phyloP scores from a whole-genome alignment of 441 rosid genomes.

The Aleurites moluccanus region DNA sequence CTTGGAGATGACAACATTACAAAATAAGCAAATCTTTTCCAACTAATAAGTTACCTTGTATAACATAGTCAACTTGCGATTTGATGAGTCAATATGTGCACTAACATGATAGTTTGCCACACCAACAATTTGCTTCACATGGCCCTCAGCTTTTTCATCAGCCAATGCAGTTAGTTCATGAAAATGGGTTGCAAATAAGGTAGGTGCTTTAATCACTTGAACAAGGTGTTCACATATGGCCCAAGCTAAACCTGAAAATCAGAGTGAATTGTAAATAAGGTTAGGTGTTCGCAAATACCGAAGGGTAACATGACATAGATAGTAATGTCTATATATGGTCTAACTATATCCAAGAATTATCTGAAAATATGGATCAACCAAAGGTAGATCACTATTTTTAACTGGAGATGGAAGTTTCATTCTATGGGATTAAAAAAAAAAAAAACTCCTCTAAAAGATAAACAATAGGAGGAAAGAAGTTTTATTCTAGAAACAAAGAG shows the following conservation, averaged over 20 bases:
- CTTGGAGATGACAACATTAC: neutral
- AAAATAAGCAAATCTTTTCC: conserved; percentile 13
- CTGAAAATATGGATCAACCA: conserved; percentile 4
- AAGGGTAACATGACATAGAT: neutral
- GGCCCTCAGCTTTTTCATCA: conserved; percentile 45
- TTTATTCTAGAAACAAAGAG: neutral
- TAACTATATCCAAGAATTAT: conserved; percentile 1
- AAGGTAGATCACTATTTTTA: neutral
- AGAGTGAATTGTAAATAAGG: neutral
- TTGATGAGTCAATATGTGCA: conserved; percentile 88
- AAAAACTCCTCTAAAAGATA: neutral
- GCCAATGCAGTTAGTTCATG: conserved; percentile 97
- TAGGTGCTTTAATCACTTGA: conserved; percentile 87
- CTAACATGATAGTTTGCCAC: conserved; percentile 97
- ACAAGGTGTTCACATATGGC: conserved; percentile 98
- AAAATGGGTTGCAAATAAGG: conserved; percentile 96
- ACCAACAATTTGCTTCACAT: conserved; percentile 56
- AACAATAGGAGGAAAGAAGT: neutral
- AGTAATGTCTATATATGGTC: neutral
- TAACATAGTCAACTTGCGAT: conserved; percentile 93
- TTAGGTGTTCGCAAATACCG: neutral
- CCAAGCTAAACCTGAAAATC: conserved; percentile 87
- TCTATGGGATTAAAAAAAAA: neutral
- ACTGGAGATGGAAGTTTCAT: conserved; percentile 1
- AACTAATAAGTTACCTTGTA: conserved; percentile 73